A percentile compares a stretch with the other conserved stretches of the same genome.
phyloP scores from a whole-genome alignment of 164 flowering plant species.

The Cinnamomum micranthum region DNA sequence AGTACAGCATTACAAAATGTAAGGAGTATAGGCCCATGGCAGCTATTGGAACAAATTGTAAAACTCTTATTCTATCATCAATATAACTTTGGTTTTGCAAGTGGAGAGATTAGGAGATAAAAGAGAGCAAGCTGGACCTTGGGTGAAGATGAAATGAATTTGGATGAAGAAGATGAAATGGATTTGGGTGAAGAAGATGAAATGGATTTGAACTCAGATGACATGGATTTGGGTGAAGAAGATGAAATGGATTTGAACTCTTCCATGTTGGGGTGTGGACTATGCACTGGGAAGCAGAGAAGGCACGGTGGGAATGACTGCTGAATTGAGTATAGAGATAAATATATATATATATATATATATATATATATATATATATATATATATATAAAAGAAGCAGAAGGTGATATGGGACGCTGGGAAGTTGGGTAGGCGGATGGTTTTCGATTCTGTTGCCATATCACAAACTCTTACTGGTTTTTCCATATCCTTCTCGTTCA shows the following conservation, averaged over 20 bases:
- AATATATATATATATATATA: no score
- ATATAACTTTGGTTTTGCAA: no score
- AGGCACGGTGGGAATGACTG: not conserved
- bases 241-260: not conserved
- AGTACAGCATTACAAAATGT: no score
- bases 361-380: no score
- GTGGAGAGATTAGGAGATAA: not conserved
- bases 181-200: not conserved
- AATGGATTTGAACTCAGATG: not conserved
- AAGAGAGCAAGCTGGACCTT: slow-evolving; percentile 4
- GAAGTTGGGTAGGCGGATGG: slow-evolving; percentile 1
- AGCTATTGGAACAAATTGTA: no score
- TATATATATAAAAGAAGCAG: not conserved
- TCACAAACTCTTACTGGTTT: slow-evolving; percentile 2
- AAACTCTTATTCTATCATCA: no score
- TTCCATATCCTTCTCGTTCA: not conserved
- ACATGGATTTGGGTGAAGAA: slow-evolving; percentile 1
- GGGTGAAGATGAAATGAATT: not conserved
- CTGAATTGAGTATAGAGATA: not conserved
- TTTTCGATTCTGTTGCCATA: slow-evolving; percentile 12
- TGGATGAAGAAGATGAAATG: no score
- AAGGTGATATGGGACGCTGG: not conserved
- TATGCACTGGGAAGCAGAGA: no score
- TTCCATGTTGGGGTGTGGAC: slow-evolving; percentile 5
- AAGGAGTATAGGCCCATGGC: no score